Percentiles rank a stretch among this genome's conserved stretches.
phyloP scores from a whole-genome alignment of 1,284 basidiomycete species.

The Ceratobasidium papillatum region DNA sequence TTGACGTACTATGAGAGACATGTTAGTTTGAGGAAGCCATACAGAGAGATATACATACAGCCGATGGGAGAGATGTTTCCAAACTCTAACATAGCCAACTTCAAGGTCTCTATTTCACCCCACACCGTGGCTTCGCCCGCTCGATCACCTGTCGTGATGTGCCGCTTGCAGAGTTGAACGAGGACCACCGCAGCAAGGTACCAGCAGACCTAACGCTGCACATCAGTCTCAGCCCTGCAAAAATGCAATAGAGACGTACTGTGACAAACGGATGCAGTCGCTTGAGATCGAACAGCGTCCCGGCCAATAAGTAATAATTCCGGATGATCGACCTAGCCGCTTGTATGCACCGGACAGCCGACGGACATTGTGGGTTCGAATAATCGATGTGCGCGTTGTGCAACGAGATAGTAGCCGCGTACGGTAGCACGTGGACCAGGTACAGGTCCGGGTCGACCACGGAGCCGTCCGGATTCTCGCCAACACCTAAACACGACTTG shows the following conservation, averaged over 20 bases:
- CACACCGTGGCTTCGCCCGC: conserved; percentile 76
- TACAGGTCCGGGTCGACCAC: conserved; percentile 80
- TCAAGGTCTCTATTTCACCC: conserved; percentile 73
- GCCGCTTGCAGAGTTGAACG: conserved; percentile 82
- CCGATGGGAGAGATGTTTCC: conserved; percentile 81
- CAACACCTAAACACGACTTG: conserved; percentile 59
- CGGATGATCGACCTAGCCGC: conserved; percentile 75
- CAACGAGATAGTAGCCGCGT: conserved; percentile 83
- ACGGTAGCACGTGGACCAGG: conserved; percentile 81
- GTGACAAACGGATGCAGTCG: conserved; percentile 80
- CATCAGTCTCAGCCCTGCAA: conserved; percentile 3
- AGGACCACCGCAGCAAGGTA: conserved; percentile 85
- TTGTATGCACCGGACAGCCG: conserved; percentile 73
- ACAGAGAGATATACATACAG: conserved; percentile 58
- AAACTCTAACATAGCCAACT: conserved; percentile 82
- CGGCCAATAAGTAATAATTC: conserved; percentile 75
- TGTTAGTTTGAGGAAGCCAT: conserved; percentile 43
- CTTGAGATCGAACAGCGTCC: conserved; percentile 79
- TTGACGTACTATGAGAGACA: conserved; percentile 66
- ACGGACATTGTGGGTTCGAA: conserved; percentile 66
- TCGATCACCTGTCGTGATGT: conserved; percentile 76
- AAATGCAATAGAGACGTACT: conserved; percentile 56
- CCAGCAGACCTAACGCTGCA: conserved; percentile 74
- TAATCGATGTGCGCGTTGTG: conserved; percentile 83
- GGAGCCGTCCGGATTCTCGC: conserved; percentile 54